Evolutionary conservation across 306 rosid genomes (phyloP).

Genomic region (Cucurbita moschata): DNA sequence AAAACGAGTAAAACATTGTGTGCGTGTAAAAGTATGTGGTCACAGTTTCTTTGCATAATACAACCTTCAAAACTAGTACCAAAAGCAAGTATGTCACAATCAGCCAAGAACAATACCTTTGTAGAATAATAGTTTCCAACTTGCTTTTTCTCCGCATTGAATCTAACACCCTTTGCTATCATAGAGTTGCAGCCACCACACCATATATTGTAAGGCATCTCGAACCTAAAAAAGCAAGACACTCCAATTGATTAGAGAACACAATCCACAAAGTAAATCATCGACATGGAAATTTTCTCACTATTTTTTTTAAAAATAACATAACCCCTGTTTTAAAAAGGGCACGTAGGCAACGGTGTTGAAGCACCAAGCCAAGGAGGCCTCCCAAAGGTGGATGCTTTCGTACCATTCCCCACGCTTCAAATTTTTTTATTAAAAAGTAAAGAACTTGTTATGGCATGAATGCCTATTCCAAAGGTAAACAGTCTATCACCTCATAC

Average conservation of each 20-base stretch:
- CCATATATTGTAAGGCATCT: slow-evolving; percentile 91
- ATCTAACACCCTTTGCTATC: slow-evolving; percentile 96
- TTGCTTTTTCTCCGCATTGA: slow-evolving; percentile 94
- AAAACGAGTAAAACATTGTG: neutral
- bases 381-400: neutral
- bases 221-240: slow-evolving; percentile 41
- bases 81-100: neutral
- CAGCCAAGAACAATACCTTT: slow-evolving; percentile 29
- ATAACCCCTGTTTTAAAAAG: neutral
- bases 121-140: slow-evolving; percentile 91
- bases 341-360: neutral
- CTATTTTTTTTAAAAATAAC: no score
- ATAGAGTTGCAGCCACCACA: slow-evolving; percentile 97
- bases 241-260: neutral
- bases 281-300: neutral
- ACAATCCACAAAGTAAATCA: neutral
- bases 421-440: no score
- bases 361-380: neutral
- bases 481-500: no score
- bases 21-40: neutral
- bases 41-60: neutral
- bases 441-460: no score
- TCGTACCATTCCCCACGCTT: neutral
- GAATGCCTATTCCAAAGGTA: no score
- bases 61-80: neutral